Conservation (phyloP, 768 basidiomycete species). For the Termitomyces bulborhizus region DNA sequence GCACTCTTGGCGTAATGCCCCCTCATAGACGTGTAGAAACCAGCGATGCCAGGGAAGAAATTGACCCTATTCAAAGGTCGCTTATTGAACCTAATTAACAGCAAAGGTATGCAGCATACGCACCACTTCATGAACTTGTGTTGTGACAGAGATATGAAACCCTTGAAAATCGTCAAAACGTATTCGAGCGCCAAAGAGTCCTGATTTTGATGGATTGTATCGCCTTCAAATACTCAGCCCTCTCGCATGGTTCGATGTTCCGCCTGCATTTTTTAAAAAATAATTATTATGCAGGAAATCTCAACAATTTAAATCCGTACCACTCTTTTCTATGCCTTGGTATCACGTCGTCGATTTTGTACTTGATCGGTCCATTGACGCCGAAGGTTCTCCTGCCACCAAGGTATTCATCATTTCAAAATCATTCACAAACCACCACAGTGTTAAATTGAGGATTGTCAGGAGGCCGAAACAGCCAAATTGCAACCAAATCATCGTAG, state of each 20-base stretch:
- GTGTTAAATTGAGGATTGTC: neutral
- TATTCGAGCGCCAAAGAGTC: neutral
- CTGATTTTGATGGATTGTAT: neutral
- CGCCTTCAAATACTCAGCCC: constrained; percentile 1
- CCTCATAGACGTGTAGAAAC: constrained; percentile 18
- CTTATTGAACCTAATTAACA: neutral
- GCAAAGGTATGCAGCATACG: neutral
- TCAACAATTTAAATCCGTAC: neutral
- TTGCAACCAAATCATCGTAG: too few species aligned
- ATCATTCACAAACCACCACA: neutral
- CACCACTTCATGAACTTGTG: constrained; percentile 2
- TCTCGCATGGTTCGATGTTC: neutral
- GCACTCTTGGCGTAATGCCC: constrained; percentile 22
- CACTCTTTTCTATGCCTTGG: constrained; percentile 1
- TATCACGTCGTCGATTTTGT: neutral
- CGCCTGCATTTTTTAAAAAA: neutral
- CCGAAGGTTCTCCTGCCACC: too few species aligned
- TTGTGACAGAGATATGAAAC: neutral
- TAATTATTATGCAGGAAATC: neutral
- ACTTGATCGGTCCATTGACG: neutral
- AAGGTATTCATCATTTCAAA: neutral
- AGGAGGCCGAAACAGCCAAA: neutral
- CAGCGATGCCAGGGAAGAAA: constrained; percentile 27
- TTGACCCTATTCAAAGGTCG: constrained; percentile 24
- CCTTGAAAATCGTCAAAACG: constrained; percentile 10